phyloP scores from a whole-genome alignment of 495 filamentous ascomycete species.

The Penicillium coffeae region DNA sequence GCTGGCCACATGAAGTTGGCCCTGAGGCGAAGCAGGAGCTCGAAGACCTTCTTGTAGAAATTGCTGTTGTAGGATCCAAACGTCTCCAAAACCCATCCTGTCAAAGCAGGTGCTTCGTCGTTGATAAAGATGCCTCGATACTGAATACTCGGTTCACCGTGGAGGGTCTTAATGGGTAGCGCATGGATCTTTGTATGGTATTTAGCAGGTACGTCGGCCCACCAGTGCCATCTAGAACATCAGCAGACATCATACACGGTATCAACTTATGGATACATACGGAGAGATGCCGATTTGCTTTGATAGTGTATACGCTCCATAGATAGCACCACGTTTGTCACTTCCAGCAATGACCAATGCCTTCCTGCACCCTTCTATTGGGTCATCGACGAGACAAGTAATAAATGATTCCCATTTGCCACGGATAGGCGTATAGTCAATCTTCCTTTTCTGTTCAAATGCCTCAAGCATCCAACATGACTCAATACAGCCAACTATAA shows the following conservation, averaged over 20 bases:
- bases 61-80: constrained; percentile 56
- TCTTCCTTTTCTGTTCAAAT: constrained; percentile 49
- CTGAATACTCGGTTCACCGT: constrained; percentile 62
- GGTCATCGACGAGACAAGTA: constrained; percentile 55
- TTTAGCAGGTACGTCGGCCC: constrained; percentile 62
- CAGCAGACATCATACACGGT: too few relatives aligned
- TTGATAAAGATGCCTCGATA: constrained; percentile 79
- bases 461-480: constrained; percentile 57
- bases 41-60: constrained; percentile 68
- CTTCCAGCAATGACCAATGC: constrained; percentile 67
- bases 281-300: constrained; percentile 75
- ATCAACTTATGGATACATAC: constrained; percentile 1
- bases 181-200: constrained; percentile 54
- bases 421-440: constrained; percentile 51
- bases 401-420: constrained; percentile 70
- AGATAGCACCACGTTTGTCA: constrained; percentile 68
- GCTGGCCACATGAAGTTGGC: constrained; percentile 78
- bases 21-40: constrained; percentile 63
- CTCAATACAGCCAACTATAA: constrained; percentile 68
- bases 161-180: constrained; percentile 47
- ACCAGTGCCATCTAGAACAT: constrained; percentile 59
- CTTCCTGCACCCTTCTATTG: constrained; percentile 51
- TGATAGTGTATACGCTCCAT: constrained; percentile 68
- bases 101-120: constrained; percentile 69
- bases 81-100: constrained; percentile 62